phyloP scores from a whole-genome alignment of 176 grass and related monocot species.

The Carex myosuroides region DNA sequence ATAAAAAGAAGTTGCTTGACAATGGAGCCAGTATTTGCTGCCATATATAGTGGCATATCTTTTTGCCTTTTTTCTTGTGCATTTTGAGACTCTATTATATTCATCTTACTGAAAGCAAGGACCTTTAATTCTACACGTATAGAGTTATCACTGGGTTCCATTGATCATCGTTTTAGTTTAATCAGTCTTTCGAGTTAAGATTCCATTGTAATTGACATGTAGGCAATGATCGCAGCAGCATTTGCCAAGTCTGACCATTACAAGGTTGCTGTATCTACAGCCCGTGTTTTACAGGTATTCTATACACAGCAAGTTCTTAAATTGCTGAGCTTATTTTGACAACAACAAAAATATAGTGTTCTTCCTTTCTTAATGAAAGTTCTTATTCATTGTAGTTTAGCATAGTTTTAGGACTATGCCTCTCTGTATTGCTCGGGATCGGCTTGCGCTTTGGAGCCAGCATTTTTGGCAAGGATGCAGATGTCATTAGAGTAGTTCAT shows the following conservation, averaged over 20 bases:
- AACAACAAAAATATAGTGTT: background rate
- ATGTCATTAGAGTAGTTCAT: slow-evolving; percentile 29
- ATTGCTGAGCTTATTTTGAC: background rate
- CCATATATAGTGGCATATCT: too few relatives aligned
- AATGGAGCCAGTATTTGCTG: too few relatives aligned
- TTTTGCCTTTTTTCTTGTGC: too few relatives aligned
- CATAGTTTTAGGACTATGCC: slow-evolving; percentile 30
- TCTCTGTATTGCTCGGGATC: slow-evolving; percentile 28
- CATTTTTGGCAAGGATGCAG: slow-evolving; percentile 31
- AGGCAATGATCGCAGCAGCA: slow-evolving; percentile 40
- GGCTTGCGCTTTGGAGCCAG: slow-evolving; percentile 27
- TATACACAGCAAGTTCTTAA: background rate
- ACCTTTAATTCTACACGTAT: slow-evolving; percentile 21
- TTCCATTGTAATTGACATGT: background rate
- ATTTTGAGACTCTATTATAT: too few relatives aligned
- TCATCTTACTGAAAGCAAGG: background rate
- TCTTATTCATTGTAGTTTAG: slow-evolving; percentile 23
- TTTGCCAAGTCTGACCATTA: slow-evolving; percentile 34
- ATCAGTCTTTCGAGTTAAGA: background rate
- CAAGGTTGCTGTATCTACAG: slow-evolving; percentile 32
- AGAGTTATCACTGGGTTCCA: background rate
- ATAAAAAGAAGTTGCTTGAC: too few relatives aligned
- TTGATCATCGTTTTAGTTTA: background rate
- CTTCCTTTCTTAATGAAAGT: background rate
- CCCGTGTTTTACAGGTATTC: slow-evolving; percentile 40